These are phyloP conservation scores for Rugonectria rugulosa DNA, from an alignment of 2,329 filamentous ascomycete genomes.

Conservation along the genomic window DNA sequence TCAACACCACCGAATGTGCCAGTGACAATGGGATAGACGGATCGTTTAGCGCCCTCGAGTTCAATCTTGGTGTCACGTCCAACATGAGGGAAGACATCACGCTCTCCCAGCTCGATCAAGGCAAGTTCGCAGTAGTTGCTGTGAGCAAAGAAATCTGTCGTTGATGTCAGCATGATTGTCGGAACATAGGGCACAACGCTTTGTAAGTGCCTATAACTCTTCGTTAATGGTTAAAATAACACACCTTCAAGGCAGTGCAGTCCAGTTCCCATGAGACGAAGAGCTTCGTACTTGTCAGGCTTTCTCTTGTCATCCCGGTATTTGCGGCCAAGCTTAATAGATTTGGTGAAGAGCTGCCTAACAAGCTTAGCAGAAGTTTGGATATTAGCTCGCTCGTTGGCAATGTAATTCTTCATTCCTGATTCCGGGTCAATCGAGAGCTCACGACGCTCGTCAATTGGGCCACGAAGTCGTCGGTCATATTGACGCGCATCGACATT, in stretches of 20 bases:
- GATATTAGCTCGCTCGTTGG: slow-evolving; percentile 79
- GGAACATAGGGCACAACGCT: too few species aligned
- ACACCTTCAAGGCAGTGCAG: slow-evolving; percentile 85
- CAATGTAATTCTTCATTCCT: slow-evolving; percentile 94
- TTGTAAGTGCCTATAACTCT: too few species aligned
- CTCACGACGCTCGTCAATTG: slow-evolving; percentile 80
- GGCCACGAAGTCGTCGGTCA: slow-evolving; percentile 80
- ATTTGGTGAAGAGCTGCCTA: slow-evolving; percentile 73
- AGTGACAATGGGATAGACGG: slow-evolving; percentile 84
- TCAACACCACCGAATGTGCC: slow-evolving; percentile 96
- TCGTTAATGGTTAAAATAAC: slow-evolving; percentile 16
- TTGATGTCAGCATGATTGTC: slow-evolving; percentile 17
- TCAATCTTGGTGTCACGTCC: slow-evolving; percentile 76
- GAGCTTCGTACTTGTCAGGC: slow-evolving; percentile 84
- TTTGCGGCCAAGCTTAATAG: slow-evolving; percentile 80
- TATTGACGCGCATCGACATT: slow-evolving; percentile 86
- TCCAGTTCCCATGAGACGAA: slow-evolving; percentile 85
- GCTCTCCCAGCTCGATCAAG: slow-evolving; percentile 85
- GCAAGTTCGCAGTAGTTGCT: slow-evolving; percentile 93
- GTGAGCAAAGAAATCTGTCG: slow-evolving; percentile 83
- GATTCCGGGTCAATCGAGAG: slow-evolving; percentile 78
- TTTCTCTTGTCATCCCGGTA: slow-evolving; percentile 67
- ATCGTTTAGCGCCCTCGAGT: slow-evolving; percentile 68
- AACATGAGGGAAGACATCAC: slow-evolving; percentile 84
- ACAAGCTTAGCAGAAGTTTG: slow-evolving; percentile 84